Evolutionary conservation across 176 grass and related monocot genomes (phyloP).

Genomic region (Oryza glumipatula): DNA sequence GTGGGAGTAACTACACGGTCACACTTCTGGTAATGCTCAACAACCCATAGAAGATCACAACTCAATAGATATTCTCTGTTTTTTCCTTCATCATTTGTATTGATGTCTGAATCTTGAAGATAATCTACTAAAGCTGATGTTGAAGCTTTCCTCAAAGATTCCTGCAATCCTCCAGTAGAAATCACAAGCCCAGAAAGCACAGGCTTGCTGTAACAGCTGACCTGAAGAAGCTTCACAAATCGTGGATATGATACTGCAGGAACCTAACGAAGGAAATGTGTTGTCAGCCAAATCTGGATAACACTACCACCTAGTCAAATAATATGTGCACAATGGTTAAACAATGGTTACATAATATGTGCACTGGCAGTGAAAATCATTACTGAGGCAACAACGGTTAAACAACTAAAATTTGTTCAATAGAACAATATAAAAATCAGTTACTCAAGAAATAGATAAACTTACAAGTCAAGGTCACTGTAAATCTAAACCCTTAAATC

Average conservation of each 20-base stretch:
- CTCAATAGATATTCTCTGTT: conserved; percentile 65
- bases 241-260: conserved; percentile 81
- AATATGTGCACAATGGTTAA: conserved; percentile 7
- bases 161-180: conserved; percentile 94
- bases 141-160: conserved; percentile 77
- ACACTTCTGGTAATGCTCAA: conserved; percentile 71
- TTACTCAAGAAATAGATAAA: background rate
- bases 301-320: conserved; percentile 9
- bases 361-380: conserved; percentile 13
- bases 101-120: conserved; percentile 58
- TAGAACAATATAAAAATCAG: background rate
- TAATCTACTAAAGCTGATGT: conserved; percentile 75
- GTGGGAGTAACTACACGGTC: conserved; percentile 82
- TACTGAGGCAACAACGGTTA: conserved; percentile 32
- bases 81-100: conserved; percentile 55
- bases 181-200: conserved; percentile 94
- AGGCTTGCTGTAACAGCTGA: conserved; percentile 69
- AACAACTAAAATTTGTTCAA: background rate
- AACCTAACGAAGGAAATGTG: conserved; percentile 49
- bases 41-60: conserved; percentile 78
- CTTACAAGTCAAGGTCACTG: background rate
- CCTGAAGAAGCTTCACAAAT: conserved; percentile 83
- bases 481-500: conserved; percentile 5
- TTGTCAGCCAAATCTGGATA: conserved; percentile 14
- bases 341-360: no score